Conservation (phyloP, 768 basidiomycete genomes). For the Gyrodon lividus region DNA sequence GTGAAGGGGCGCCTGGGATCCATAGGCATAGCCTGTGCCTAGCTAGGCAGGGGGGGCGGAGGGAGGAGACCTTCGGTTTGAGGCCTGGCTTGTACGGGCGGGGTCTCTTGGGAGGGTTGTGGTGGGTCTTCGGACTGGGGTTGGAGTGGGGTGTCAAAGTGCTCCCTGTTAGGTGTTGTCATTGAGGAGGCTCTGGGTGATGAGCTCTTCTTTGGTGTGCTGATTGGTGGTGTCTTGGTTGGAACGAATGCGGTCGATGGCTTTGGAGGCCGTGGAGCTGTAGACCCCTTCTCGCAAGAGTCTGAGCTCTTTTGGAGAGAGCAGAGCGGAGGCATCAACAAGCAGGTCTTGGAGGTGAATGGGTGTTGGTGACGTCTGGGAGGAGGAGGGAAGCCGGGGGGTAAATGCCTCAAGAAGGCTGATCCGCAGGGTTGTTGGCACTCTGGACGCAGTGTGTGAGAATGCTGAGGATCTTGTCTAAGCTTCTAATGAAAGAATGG, state of each 20-base stretch:
- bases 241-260: neutral
- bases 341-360: conserved; percentile 2
- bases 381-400: conserved; percentile 1
- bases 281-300: neutral
- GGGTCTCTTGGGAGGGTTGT: too few relatives aligned
- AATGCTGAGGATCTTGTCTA: neutral
- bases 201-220: neutral
- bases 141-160: neutral
- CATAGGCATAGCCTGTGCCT: neutral
- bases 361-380: conserved; percentile 7
- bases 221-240: neutral
- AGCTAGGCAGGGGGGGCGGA: neutral
- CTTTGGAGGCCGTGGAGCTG: neutral
- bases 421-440: conserved; percentile 19
- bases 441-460: conserved; percentile 14
- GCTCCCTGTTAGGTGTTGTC: neutral
- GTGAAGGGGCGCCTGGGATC: neutral
- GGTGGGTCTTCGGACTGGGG: too few relatives aligned
- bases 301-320: neutral
- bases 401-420: conserved; percentile 14
- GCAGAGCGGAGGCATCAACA: neutral
- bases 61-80: neutral
- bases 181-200: neutral
- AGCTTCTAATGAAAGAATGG: neutral
- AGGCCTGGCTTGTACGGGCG: too few relatives aligned